A percentile compares a stretch with the other conserved stretches of the same genome.
Evolutionary conservation across 352 stramenopile species (phyloP).

Genomic region (Phytophthora kernoviae): DNA sequence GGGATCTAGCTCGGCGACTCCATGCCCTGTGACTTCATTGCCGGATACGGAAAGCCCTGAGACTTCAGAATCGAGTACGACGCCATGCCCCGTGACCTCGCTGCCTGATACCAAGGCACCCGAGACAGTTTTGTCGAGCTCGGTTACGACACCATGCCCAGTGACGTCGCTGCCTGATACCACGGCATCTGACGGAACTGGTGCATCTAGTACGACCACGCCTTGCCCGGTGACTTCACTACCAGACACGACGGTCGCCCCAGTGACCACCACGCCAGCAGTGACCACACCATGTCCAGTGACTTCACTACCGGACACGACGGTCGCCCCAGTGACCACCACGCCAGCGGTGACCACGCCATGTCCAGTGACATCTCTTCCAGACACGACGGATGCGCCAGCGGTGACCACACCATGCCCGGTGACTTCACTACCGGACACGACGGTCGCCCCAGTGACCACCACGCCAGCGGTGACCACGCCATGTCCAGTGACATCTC

Average conservation of each 20-base stretch:
- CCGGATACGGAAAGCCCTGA: constrained; percentile 10
- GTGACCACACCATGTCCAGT: constrained; percentile 1
- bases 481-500: constrained; percentile 14
- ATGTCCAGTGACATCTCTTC: constrained; percentile 3
- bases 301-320: constrained; percentile 5
- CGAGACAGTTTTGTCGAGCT: no score
- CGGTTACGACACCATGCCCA: constrained; percentile 3
- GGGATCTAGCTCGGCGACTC: constrained; percentile 4
- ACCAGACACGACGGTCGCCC: constrained; percentile 8
- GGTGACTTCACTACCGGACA: constrained; percentile 15
- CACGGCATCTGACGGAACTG: no score
- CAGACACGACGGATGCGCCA: neutral
- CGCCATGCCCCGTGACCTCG: constrained; percentile 12
- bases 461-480: constrained; percentile 1
- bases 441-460: neutral
- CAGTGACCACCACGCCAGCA: constrained; percentile 1
- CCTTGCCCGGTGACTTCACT: constrained; percentile 17
- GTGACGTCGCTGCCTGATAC: constrained; percentile 9
- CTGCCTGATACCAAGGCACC: constrained; percentile 2
- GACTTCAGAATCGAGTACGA: no score
- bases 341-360: neutral
- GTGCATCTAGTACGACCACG: no score
- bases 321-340: no score
- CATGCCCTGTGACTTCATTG: constrained; percentile 7
- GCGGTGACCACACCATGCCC: constrained; percentile 4